These are phyloP conservation scores for bread wheat (Triticum aestivum) DNA, from an alignment of 176 grass and related monocot genomes.

Conservation along the genomic window DNA sequence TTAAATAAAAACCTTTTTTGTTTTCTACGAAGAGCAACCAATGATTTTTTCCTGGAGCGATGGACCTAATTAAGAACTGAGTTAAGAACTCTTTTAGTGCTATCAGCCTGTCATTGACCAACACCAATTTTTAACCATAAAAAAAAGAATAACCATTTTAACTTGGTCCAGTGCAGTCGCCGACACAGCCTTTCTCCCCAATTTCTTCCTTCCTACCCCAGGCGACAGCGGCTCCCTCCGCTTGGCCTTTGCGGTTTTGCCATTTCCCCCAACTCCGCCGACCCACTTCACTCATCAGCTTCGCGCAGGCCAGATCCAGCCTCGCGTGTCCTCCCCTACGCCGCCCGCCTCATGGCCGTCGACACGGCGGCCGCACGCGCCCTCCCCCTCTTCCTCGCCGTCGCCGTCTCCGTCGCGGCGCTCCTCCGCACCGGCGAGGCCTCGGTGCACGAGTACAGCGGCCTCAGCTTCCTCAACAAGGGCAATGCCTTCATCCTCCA, in stretches of 20 bases:
- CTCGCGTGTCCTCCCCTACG: background rate
- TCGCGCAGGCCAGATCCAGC: constrained; percentile 62
- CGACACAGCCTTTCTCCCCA: background rate
- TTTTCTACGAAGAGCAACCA: background rate
- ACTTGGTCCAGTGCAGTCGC: background rate
- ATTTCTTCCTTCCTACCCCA: constrained; percentile 7
- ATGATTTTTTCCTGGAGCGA: background rate
- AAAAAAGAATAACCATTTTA: background rate
- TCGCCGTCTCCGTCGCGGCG: constrained; percentile 3
- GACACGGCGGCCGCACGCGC: constrained; percentile 19
- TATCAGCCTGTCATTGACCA: constrained; percentile 17
- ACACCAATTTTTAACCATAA: background rate
- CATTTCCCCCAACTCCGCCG: constrained; percentile 14
- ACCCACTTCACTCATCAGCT: constrained; percentile 19
- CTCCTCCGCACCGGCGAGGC: constrained; percentile 46
- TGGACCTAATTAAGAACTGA: background rate
- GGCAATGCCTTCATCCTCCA: constrained; percentile 97
- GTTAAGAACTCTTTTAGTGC: background rate
- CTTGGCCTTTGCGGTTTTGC: constrained; percentile 23
- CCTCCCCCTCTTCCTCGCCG: background rate
- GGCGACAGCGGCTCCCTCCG: background rate
- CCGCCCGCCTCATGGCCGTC: constrained; percentile 36
- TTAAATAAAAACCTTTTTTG: too few species aligned
- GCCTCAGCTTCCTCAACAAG: constrained; percentile 61
- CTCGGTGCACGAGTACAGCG: constrained; percentile 90